A percentile compares a stretch with the other conserved stretches of the same genome.
phyloP scores from a whole-genome alignment of 805 yeast genomes.

The Starmerella sirachaensis region DNA sequence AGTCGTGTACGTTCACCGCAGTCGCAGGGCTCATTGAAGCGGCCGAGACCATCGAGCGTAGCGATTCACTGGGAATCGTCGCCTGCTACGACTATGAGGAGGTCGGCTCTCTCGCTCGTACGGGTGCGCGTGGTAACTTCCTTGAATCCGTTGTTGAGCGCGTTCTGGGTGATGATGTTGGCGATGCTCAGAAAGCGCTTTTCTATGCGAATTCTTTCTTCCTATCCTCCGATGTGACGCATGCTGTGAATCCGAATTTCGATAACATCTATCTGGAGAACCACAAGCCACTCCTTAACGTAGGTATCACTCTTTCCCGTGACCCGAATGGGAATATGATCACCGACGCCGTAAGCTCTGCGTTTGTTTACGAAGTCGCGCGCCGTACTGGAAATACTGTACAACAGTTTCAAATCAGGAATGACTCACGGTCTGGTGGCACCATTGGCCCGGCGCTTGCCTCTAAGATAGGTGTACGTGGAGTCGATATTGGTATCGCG shows the following conservation, averaged over 20 bases:
- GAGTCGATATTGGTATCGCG: constrained; percentile 72
- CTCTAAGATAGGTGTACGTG: constrained; percentile 33
- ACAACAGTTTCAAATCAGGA: constrained; percentile 76
- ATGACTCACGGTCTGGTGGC: constrained; percentile 77
- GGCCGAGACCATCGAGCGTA: constrained; percentile 29
- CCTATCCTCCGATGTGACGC: constrained; percentile 75
- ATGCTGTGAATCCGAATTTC: constrained; percentile 65
- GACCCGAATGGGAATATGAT: constrained; percentile 80
- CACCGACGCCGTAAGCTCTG: constrained; percentile 62
- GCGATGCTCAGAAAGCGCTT: constrained; percentile 30
- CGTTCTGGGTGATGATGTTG: constrained; percentile 21
- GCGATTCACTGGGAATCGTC: constrained; percentile 35
- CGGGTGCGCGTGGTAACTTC: constrained; percentile 71
- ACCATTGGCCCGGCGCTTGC: constrained; percentile 62
- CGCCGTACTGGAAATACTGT: constrained; percentile 48
- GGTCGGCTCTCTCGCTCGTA: constrained; percentile 67
- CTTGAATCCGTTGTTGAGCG: constrained; percentile 55
- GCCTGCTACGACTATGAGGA: constrained; percentile 74
- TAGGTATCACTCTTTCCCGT: constrained; percentile 55
- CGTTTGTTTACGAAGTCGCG: constrained; percentile 61
- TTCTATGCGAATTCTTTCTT: constrained; percentile 64
- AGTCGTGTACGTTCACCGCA: constrained; percentile 70
- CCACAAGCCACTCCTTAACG: constrained; percentile 72
- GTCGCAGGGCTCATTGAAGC: constrained; percentile 45
- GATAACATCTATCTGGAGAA: constrained; percentile 50